These are phyloP conservation scores for Quambalaria eucalypti DNA, from an alignment of 1,284 basidiomycete genomes.

Conservation along the genomic window DNA sequence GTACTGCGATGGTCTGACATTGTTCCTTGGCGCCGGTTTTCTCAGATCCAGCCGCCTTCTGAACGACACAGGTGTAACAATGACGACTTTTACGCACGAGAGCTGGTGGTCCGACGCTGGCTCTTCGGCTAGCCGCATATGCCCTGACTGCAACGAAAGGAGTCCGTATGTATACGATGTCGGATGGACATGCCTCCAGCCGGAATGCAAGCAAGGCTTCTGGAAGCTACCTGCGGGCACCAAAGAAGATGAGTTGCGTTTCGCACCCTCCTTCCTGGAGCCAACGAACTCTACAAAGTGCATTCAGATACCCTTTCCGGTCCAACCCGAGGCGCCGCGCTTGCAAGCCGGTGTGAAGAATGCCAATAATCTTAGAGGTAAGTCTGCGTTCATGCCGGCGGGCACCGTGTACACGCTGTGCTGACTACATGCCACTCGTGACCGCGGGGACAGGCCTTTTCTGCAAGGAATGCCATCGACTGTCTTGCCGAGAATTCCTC, in stretches of 20 bases:
- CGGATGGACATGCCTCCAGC: constrained; percentile 19
- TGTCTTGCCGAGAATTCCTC: constrained; percentile 3
- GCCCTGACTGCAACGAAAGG: background rate
- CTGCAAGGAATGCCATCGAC: constrained; percentile 4
- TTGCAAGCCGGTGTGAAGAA: no score
- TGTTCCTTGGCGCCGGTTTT: no score
- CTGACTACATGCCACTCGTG: background rate
- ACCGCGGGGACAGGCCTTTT: background rate
- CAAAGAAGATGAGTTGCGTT: background rate
- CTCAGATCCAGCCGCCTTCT: no score
- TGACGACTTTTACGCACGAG: no score
- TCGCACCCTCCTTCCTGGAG: background rate
- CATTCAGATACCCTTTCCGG: background rate
- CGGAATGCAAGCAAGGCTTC: constrained; percentile 13
- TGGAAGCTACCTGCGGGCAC: constrained; percentile 1
- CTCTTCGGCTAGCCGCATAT: constrained; percentile 4
- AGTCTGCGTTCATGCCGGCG: no score
- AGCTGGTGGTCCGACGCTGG: no score
- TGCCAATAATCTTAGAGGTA: no score
- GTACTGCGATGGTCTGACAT: no score
- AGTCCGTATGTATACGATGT: constrained; percentile 10
- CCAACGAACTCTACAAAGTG: background rate
- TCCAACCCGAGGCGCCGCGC: background rate
- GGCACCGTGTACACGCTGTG: no score
- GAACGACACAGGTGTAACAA: no score